phyloP scores from a whole-genome alignment of 1,139 yeast species.

The Suhomyces yuchorum region DNA sequence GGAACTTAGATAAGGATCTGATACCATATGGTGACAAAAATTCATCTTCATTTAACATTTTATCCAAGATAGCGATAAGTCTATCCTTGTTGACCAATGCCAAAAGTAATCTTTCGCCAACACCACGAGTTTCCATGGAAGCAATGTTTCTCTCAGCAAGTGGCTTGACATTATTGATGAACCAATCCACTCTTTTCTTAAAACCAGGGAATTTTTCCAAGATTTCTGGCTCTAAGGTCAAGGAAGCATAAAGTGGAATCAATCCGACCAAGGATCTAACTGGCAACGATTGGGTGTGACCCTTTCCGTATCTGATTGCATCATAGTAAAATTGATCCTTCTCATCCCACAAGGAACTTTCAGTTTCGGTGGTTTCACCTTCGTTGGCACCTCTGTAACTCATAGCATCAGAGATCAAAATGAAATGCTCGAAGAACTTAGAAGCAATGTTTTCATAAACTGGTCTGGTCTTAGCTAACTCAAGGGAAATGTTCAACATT shows the following conservation, averaged over 20 bases:
- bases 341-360: slow-evolving; percentile 86
- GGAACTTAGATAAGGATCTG: slow-evolving; percentile 86
- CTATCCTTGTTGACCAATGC: slow-evolving; percentile 85
- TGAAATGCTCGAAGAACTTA: slow-evolving; percentile 91
- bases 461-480: slow-evolving; percentile 80
- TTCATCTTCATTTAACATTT: slow-evolving; percentile 87
- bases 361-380: slow-evolving; percentile 48
- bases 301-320: slow-evolving; percentile 84
- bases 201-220: slow-evolving; percentile 80
- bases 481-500: slow-evolving; percentile 92
- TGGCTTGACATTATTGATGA: slow-evolving; percentile 67
- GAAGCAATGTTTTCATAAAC: slow-evolving; percentile 95
- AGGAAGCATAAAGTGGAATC: slow-evolving; percentile 88
- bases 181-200: slow-evolving; percentile 86
- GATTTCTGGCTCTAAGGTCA: slow-evolving; percentile 86
- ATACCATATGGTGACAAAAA: slow-evolving; percentile 87
- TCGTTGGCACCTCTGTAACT: slow-evolving; percentile 60
- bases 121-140: slow-evolving; percentile 82
- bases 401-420: slow-evolving; percentile 94
- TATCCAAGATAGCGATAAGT: slow-evolving; percentile 69
- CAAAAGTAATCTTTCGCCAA: slow-evolving; percentile 79
- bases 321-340: slow-evolving; percentile 89
- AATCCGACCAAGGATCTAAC: slow-evolving; percentile 91
- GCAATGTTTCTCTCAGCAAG: slow-evolving; percentile 90
- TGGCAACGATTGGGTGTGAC: slow-evolving; percentile 71